Percentiles rank a stretch among this genome's conserved stretches.
These are phyloP conservation scores for Fusarium devonianum DNA, from an alignment of 2,329 filamentous ascomycete species.

Conservation along the genomic window DNA sequence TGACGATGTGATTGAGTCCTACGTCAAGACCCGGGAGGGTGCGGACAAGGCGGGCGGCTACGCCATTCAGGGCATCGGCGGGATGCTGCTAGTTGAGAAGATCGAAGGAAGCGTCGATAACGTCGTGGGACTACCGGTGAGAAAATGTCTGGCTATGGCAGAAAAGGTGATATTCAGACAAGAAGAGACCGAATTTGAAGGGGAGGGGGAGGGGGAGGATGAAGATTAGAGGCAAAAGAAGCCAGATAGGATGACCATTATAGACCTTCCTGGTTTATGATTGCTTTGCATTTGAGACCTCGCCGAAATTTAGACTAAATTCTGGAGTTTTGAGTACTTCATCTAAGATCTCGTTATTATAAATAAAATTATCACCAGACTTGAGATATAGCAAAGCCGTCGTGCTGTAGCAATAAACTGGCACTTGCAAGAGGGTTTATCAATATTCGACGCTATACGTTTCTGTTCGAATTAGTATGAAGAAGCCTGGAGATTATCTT, in stretches of 20 bases:
- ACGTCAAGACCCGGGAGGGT: slow-evolving; percentile 86
- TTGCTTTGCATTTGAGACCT: neutral
- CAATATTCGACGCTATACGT: too few species aligned
- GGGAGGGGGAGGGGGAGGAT: slow-evolving; percentile 54
- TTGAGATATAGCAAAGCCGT: too few species aligned
- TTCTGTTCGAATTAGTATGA: too few species aligned
- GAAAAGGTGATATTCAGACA: slow-evolving; percentile 86
- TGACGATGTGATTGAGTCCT: slow-evolving; percentile 83
- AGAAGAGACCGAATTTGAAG: slow-evolving; percentile 65
- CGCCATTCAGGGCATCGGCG: slow-evolving; percentile 87
- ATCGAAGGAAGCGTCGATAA: slow-evolving; percentile 94
- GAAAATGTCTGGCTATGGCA: slow-evolving; percentile 79
- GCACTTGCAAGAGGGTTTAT: too few species aligned
- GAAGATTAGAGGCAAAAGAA: neutral
- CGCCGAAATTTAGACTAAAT: too few species aligned
- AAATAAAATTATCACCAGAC: too few species aligned
- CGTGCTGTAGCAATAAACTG: too few species aligned
- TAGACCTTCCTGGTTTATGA: neutral
- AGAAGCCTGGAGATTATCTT: too few species aligned
- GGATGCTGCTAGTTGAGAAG: slow-evolving; percentile 84
- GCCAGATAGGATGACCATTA: neutral
- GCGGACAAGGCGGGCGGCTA: slow-evolving; percentile 97
- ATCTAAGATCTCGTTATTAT: too few species aligned
- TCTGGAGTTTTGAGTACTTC: too few species aligned
- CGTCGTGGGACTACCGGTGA: slow-evolving; percentile 87